A percentile compares a stretch with the other conserved stretches of the same genome.
These are phyloP conservation scores for Fistulinella cinereoalba DNA, from an alignment of 1,284 basidiomycete species.

Conservation along the genomic window DNA sequence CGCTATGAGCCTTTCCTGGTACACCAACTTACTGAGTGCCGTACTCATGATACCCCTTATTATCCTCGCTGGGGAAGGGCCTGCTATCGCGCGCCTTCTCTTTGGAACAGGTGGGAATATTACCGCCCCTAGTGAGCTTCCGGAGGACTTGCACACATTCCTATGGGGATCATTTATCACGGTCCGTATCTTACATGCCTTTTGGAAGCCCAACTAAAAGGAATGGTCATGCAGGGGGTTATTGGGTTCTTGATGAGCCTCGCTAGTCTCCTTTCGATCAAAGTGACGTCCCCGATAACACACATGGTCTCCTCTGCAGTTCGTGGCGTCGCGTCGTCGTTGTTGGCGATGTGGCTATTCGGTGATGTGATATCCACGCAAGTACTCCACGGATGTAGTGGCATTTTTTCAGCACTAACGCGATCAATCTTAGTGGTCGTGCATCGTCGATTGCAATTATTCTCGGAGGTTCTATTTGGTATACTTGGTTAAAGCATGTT, in stretches of 20 bases:
- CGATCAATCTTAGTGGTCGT: constrained; percentile 56
- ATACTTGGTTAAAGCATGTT: constrained; percentile 81
- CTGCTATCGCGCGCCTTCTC: constrained; percentile 57
- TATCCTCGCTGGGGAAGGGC: constrained; percentile 67
- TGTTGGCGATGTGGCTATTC: constrained; percentile 76
- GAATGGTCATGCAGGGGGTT: constrained; percentile 50
- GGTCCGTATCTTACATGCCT: constrained; percentile 39
- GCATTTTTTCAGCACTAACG: constrained; percentile 8
- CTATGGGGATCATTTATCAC: constrained; percentile 76
- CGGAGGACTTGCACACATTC: constrained; percentile 58
- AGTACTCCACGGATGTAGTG: constrained; percentile 28
- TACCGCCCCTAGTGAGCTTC: constrained; percentile 38
- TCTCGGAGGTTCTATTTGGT: constrained; percentile 75
- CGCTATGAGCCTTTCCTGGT: constrained; percentile 80
- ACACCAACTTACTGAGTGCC: constrained; percentile 76
- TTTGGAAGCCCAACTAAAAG: constrained; percentile 3
- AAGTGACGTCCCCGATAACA: constrained; percentile 88
- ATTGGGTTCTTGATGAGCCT: constrained; percentile 89
- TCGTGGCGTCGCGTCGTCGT: constrained; percentile 75
- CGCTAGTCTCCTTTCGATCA: constrained; percentile 85
- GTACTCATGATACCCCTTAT: constrained; percentile 64
- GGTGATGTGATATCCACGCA: constrained; percentile 70
- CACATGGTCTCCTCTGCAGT: constrained; percentile 90
- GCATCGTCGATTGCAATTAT: constrained; percentile 77
- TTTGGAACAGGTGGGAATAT: constrained; percentile 42